These are phyloP conservation scores for Gentiana straminea DNA, from an alignment of 257 asterid species.

Conservation along the genomic window DNA sequence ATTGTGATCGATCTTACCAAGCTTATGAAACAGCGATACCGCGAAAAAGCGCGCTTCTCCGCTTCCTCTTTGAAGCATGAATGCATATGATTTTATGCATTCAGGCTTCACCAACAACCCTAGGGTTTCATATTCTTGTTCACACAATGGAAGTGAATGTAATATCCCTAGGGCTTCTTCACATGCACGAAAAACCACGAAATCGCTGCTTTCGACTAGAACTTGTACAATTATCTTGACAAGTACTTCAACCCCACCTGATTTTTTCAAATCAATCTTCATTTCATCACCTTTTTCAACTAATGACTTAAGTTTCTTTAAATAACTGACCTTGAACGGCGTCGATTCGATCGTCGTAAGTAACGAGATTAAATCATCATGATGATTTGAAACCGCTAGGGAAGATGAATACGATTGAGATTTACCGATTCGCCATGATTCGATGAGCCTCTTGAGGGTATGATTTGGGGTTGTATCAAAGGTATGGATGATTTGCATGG, in stretches of 20 bases:
- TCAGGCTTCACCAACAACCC: conserved; percentile 36
- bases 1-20: conserved; percentile 34
- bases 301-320: conserved; percentile 37
- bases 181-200: conserved; percentile 45
- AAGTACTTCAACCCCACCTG: conserved; percentile 53
- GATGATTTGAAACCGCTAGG: conserved; percentile 13
- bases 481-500: conserved; percentile 45
- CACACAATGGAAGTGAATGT: conserved; percentile 26
- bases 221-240: conserved; percentile 47
- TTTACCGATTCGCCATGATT: conserved; percentile 33
- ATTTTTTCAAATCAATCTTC: conserved; percentile 37
- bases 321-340: conserved; percentile 61
- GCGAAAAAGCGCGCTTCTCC: conserved; percentile 53
- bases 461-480: conserved; percentile 68
- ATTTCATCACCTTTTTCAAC: conserved; percentile 30
- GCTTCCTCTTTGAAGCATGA: conserved; percentile 63
- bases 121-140: conserved; percentile 27
- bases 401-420: conserved; percentile 13
- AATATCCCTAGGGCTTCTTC: conserved; percentile 71
- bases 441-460: conserved; percentile 56
- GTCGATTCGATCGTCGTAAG: conserved; percentile 44
- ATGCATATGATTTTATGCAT: conserved; percentile 46
- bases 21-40: conserved; percentile 37
- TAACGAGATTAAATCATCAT: conserved; percentile 33
- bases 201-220: conserved; percentile 41